Evolutionary conservation across 805 yeast species (phyloP).

Genomic region (Kluyveromyces siamensis): DNA sequence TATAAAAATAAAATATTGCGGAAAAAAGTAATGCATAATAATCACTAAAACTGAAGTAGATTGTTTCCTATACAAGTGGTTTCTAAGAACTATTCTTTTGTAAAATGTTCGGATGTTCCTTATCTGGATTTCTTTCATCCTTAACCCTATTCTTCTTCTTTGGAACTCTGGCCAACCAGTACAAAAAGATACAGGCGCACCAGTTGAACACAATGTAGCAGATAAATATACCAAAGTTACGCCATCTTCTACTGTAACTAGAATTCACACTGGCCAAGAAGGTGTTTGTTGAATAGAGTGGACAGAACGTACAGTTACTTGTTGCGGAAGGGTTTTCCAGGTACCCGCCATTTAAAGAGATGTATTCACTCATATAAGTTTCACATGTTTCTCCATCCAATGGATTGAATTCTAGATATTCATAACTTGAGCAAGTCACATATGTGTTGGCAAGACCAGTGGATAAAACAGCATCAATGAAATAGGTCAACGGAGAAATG

Average conservation of each 20-base stretch:
- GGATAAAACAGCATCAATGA: slow-evolving; percentile 46
- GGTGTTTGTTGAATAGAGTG: slow-evolving; percentile 43
- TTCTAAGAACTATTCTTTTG: not conserved
- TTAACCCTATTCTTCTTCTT: slow-evolving; percentile 29
- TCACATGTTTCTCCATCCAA: slow-evolving; percentile 51
- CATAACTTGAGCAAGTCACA: slow-evolving; percentile 41
- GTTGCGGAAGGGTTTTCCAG: slow-evolving; percentile 40
- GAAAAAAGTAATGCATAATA: no score
- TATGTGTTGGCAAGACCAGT: slow-evolving; percentile 44
- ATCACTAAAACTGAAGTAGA: no score
- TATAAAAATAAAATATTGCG: no score
- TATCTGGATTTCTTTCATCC: slow-evolving; percentile 6
- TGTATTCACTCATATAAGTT: slow-evolving; percentile 36
- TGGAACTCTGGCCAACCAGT: slow-evolving; percentile 71
- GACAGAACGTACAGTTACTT: slow-evolving; percentile 48
- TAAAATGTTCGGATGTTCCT: not conserved
- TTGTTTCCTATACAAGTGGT: no score
- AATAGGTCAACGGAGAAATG: slow-evolving; percentile 60
- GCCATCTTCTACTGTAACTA: slow-evolving; percentile 37
- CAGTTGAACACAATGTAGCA: slow-evolving; percentile 41
- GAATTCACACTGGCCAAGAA: slow-evolving; percentile 43
- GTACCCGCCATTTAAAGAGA: slow-evolving; percentile 36
- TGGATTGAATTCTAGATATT: slow-evolving; percentile 42
- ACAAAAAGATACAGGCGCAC: slow-evolving; percentile 33
- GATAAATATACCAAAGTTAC: slow-evolving; percentile 51